Evolutionary conservation across 2,329 filamentous ascomycete species (phyloP).

Genomic region (Penicillium janthinellum): DNA sequence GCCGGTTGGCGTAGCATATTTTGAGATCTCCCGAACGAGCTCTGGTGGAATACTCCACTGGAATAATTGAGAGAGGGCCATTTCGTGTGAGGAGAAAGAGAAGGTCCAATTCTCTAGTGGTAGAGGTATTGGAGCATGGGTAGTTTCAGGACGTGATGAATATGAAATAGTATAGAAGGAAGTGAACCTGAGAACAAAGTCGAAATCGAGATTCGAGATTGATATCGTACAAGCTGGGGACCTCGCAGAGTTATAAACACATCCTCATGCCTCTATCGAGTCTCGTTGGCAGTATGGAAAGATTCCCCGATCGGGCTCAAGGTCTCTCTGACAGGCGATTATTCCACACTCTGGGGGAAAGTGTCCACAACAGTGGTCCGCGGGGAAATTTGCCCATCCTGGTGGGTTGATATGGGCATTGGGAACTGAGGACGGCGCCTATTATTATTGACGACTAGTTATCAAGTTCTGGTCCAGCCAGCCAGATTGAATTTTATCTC

Average conservation of each 20-base stretch:
- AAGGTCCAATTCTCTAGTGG: not conserved
- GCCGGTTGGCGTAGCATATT: conserved; percentile 23
- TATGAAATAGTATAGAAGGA: not conserved
- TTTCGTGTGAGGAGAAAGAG: not conserved
- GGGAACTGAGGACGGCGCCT: no score
- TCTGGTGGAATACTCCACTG: conserved; percentile 22
- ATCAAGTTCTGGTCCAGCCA: not conserved
- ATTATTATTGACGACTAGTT: not conserved
- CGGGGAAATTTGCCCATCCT: not conserved
- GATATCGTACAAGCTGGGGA: not conserved
- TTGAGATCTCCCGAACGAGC: conserved; percentile 22
- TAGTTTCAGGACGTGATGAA: not conserved
- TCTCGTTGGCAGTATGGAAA: not conserved
- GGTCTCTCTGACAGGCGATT: not conserved
- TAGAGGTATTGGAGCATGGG: not conserved
- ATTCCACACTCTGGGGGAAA: not conserved
- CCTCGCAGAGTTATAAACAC: not conserved
- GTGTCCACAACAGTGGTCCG: not conserved
- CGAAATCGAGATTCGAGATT: not conserved
- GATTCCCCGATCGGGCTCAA: not conserved
- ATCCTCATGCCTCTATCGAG: not conserved
- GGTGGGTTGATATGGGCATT: not conserved
- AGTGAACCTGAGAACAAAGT: not conserved
- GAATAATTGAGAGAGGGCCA: conserved; percentile 13
- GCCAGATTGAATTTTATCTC: not conserved